Evolutionary conservation across 176 grass and related monocot genomes (phyloP).

Genomic region (Calamus simplicifolius): DNA sequence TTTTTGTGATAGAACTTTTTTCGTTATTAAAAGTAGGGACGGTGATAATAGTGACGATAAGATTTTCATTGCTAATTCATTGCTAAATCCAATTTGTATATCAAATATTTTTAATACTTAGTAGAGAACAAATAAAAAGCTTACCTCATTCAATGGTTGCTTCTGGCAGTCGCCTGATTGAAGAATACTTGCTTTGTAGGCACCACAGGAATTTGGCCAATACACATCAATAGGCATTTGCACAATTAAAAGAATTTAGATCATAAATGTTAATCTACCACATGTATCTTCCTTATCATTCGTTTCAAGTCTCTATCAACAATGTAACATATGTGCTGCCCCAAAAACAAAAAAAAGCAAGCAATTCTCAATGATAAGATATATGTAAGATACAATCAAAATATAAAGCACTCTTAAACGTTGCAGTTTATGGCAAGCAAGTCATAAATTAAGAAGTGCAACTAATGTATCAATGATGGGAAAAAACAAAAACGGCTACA

Average conservation of each 20-base stretch:
- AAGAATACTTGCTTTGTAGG: conserved; percentile 77
- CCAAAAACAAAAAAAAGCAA: conserved; percentile 14
- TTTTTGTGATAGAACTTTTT: too few relatives aligned
- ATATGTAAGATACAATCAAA: too few relatives aligned
- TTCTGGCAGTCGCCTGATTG: conserved; percentile 76
- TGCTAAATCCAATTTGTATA: too few relatives aligned
- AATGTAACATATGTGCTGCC: conserved; percentile 85
- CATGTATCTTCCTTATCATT: conserved; percentile 71
- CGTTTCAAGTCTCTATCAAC: conserved; percentile 91
- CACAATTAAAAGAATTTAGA: not conserved
- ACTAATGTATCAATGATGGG: too few relatives aligned
- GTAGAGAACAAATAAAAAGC: not conserved
- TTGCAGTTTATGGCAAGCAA: too few relatives aligned
- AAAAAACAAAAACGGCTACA: too few relatives aligned
- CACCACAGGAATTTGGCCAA: conserved; percentile 62
- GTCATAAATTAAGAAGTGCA: too few relatives aligned
- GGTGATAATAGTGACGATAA: too few relatives aligned
- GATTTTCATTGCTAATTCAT: too few relatives aligned
- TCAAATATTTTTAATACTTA: not conserved
- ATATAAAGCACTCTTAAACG: too few relatives aligned
- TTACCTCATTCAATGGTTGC: conserved; percentile 80
- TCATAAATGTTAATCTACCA: not conserved
- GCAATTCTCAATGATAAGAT: not conserved
- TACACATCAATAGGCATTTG: too few relatives aligned
- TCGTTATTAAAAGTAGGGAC: too few relatives aligned